phyloP scores from a whole-genome alignment of 805 yeast genomes.

The Wickerhamiella australiensis region DNA sequence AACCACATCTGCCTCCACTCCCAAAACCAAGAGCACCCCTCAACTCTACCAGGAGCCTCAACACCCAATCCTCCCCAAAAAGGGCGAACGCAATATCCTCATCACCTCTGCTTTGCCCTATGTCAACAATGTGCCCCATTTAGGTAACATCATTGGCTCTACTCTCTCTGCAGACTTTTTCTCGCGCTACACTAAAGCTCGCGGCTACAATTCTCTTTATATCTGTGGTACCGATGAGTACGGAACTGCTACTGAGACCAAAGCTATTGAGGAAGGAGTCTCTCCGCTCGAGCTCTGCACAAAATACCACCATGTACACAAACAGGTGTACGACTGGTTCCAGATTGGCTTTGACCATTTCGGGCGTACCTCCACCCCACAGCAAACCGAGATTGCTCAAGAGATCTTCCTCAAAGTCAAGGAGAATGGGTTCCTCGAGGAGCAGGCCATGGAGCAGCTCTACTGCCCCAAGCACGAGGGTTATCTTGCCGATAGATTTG shows the following conservation, averaged over 20 bases:
- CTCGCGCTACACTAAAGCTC: constrained; percentile 76
- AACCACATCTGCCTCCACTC: neutral
- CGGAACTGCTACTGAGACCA: constrained; percentile 98
- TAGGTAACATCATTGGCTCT: constrained; percentile 94
- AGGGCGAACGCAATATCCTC: constrained; percentile 64
- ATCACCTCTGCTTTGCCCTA: constrained; percentile 96
- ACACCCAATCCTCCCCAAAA: constrained; percentile 48
- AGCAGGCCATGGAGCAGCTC: constrained; percentile 75
- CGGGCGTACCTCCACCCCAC: constrained; percentile 88
- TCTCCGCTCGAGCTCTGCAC: constrained; percentile 84
- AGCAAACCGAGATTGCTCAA: constrained; percentile 92
- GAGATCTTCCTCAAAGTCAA: constrained; percentile 70
- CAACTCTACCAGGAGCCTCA: constrained; percentile 1
- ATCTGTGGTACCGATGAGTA: constrained; percentile 98
- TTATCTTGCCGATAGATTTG: constrained; percentile 89
- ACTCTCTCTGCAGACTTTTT: constrained; percentile 90
- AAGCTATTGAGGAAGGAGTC: constrained; percentile 86
- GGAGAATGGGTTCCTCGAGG: constrained; percentile 72
- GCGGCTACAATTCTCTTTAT: constrained; percentile 76
- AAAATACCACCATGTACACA: constrained; percentile 77
- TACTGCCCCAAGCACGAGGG: constrained; percentile 86
- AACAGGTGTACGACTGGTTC: constrained; percentile 92
- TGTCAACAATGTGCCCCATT: constrained; percentile 95
- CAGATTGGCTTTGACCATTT: constrained; percentile 87
- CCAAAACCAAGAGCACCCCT: neutral